phyloP scores from a whole-genome alignment of 768 basidiomycete species.

The Podaxis carcinomalis region DNA sequence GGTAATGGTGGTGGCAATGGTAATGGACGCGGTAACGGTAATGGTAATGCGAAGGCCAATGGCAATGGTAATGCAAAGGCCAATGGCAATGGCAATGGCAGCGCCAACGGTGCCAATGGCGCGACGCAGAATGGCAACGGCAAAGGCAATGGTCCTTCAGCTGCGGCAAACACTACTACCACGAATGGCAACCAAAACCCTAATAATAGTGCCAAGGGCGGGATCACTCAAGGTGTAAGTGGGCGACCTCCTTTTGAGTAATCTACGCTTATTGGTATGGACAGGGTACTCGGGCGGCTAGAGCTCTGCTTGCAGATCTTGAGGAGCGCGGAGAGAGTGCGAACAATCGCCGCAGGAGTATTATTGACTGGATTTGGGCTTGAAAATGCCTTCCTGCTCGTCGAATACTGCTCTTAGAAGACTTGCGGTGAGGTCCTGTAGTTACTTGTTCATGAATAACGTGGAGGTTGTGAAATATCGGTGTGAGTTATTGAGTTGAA shows the following conservation, averaged over 20 bases:
- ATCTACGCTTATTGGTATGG: not conserved
- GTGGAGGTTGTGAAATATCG: not conserved
- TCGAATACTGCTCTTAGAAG: not conserved
- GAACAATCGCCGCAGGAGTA: slow-evolving; percentile 20
- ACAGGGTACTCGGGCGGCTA: slow-evolving; percentile 37
- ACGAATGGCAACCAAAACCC: not conserved
- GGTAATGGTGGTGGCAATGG: not conserved
- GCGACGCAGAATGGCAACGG: not conserved
- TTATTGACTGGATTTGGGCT: slow-evolving; percentile 27
- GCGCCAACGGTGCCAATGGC: not conserved
- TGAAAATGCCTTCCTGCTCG: slow-evolving; percentile 12
- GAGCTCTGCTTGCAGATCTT: slow-evolving; percentile 28
- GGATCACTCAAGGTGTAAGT: slow-evolving; percentile 12
- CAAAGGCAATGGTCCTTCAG: not conserved
- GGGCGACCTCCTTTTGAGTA: not conserved
- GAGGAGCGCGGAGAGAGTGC: slow-evolving; percentile 22
- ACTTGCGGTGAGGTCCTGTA: not conserved
- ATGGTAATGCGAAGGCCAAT: no score
- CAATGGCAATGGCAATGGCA: slow-evolving; percentile 12
- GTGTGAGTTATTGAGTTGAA: not conserved
- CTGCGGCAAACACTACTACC: not conserved
- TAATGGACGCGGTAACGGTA: not conserved
- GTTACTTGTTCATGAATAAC: not conserved
- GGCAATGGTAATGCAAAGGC: slow-evolving; percentile 13
- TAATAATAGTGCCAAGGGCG: not conserved